Percentiles rank a stretch among this genome's conserved stretches.
Conservation (phyloP, 805 yeast species). For the Pichia cephalocereana region DNA sequence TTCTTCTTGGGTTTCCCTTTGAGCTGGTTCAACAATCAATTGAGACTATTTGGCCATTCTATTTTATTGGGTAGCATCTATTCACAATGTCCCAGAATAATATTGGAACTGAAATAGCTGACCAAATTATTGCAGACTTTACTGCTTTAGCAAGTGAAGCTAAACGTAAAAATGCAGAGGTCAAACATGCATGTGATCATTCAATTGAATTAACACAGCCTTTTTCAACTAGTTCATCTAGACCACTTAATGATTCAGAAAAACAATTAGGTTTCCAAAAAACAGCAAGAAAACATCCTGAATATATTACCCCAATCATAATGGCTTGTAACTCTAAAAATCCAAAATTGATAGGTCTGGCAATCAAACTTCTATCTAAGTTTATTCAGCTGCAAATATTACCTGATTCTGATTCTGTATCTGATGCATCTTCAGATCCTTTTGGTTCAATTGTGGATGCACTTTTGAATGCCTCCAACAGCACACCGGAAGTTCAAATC, state of each 20-base stretch:
- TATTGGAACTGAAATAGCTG: slow-evolving; percentile 1
- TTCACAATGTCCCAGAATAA: background rate
- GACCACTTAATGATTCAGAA: background rate
- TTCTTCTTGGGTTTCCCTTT: no score
- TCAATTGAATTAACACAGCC: slow-evolving; percentile 39
- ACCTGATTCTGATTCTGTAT: slow-evolving; percentile 33
- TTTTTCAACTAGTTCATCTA: background rate
- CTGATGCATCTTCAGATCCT: slow-evolving; percentile 3
- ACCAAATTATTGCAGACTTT: slow-evolving; percentile 37
- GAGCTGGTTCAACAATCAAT: no score
- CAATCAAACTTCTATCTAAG: slow-evolving; percentile 63
- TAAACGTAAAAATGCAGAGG: slow-evolving; percentile 60
- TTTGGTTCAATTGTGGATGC: slow-evolving; percentile 54
- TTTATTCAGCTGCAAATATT: slow-evolving; percentile 48
- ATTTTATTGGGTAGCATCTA: no score
- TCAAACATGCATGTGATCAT: slow-evolving; percentile 47
- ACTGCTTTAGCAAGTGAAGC: slow-evolving; percentile 55
- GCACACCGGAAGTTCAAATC: slow-evolving; percentile 68
- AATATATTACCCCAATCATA: slow-evolving; percentile 59
- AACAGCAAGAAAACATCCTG: slow-evolving; percentile 25
- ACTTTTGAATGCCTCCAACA: slow-evolving; percentile 61
- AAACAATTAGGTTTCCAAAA: background rate
- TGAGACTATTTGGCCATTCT: no score
- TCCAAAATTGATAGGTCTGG: slow-evolving; percentile 60
- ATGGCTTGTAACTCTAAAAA: slow-evolving; percentile 67